Evolutionary conservation across 73 alveolate species (phyloP).

Genomic region (Tetrahymena elliotti): DNA sequence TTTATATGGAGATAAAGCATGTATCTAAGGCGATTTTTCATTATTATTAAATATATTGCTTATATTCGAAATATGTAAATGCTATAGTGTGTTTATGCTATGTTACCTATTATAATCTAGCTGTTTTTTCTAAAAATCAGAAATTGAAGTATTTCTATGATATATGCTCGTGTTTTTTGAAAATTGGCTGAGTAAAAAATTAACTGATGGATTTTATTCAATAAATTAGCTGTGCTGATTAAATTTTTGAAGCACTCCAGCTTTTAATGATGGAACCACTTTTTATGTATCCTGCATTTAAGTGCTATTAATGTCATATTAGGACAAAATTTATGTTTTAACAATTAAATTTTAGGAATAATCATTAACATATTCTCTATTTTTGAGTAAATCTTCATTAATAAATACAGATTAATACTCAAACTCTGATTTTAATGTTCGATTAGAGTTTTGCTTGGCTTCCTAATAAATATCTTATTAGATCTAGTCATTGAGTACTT

Average conservation of each 20-base stretch:
- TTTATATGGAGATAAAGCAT: not conserved
- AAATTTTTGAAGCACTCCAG: not conserved
- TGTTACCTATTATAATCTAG: no score
- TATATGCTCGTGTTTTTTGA: not conserved
- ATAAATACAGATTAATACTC: not conserved
- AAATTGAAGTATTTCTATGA: not conserved
- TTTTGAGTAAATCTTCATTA: not conserved
- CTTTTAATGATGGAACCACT: not conserved
- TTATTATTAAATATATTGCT: not conserved
- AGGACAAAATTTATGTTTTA: not conserved
- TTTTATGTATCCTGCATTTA: not conserved
- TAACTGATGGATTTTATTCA: not conserved
- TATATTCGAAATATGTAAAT: not conserved
- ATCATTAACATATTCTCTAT: not conserved
- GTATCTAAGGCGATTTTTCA: not conserved
- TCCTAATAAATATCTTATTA: not conserved
- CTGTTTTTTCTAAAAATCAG: not conserved
- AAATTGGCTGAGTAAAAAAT: no score
- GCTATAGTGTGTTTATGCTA: not conserved
- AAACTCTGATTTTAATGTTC: not conserved
- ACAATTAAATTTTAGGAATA: not conserved
- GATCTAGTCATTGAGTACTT: not conserved
- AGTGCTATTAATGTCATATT: not conserved
- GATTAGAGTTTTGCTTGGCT: not conserved
- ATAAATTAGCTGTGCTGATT: not conserved